Evolutionary conservation across 768 basidiomycete species (phyloP).

Genomic region (Boletus rubroflammeus): DNA sequence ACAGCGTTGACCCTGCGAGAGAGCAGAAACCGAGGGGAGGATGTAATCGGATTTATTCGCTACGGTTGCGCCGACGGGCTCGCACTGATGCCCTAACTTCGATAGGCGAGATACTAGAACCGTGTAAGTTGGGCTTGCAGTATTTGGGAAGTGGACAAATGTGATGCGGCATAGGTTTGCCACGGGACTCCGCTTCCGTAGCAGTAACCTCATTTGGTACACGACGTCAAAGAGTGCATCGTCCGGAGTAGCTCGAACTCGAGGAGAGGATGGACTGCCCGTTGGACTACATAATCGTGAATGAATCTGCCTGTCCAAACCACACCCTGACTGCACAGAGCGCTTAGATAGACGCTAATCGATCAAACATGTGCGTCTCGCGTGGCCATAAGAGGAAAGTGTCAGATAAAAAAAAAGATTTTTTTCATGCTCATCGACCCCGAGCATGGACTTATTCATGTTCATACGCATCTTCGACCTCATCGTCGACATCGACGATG

Average conservation of each 20-base stretch:
- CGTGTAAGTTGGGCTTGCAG: slow-evolving; percentile 24
- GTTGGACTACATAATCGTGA: neutral
- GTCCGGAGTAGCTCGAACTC: neutral
- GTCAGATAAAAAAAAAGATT: slow-evolving; percentile 14
- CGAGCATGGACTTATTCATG: slow-evolving; percentile 20
- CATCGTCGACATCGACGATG: slow-evolving; percentile 5
- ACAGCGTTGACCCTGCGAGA: slow-evolving; percentile 18
- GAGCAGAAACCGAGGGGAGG: slow-evolving; percentile 42
- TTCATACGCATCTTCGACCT: neutral
- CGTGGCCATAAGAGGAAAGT: slow-evolving; percentile 23
- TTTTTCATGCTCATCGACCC: slow-evolving; percentile 14
- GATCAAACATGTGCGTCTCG: slow-evolving; percentile 2
- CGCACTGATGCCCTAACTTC: slow-evolving; percentile 48
- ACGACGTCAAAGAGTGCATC: neutral
- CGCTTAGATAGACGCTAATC: slow-evolving; percentile 20
- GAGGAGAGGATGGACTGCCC: neutral
- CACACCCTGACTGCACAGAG: slow-evolving; percentile 5
- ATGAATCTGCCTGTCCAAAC: neutral
- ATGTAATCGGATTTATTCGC: slow-evolving; percentile 52
- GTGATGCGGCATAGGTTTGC: slow-evolving; percentile 15
- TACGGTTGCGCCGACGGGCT: slow-evolving; percentile 55
- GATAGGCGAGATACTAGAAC: slow-evolving; percentile 2
- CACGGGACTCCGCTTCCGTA: slow-evolving; percentile 27
- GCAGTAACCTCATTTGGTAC: slow-evolving; percentile 15
- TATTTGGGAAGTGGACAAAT: slow-evolving; percentile 21